A percentile compares a stretch with the other conserved stretches of the same genome.
Evolutionary conservation across 1,284 basidiomycete species (phyloP).

Genomic region (Entoloma clypeatum): DNA sequence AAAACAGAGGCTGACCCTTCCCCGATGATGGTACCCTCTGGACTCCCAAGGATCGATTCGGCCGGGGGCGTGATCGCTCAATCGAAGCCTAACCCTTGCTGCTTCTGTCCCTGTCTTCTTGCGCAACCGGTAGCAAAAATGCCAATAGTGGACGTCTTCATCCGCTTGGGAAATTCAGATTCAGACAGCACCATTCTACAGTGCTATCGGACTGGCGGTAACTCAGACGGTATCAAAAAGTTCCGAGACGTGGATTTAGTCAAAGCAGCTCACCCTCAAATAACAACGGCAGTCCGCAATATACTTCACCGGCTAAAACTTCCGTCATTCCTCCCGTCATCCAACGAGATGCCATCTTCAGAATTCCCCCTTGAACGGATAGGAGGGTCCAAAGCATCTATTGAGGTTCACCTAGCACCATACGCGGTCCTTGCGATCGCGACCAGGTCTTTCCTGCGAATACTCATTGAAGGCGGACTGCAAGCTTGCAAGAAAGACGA

Average conservation of each 20-base stretch:
- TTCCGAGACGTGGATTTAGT: conserved; percentile 16
- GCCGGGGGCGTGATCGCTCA: too few species aligned
- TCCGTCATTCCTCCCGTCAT: conserved; percentile 17
- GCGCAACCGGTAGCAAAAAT: conserved; percentile 4
- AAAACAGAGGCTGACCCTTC: conserved; percentile 10
- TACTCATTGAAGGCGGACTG: conserved; percentile 32
- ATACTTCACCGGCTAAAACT: conserved; percentile 22
- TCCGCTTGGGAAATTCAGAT: not conserved
- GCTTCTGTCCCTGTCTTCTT: too few species aligned
- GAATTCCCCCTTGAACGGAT: conserved; percentile 26
- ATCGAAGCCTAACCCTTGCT: too few species aligned
- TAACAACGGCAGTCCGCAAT: conserved; percentile 24
- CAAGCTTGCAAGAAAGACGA: conserved; percentile 32
- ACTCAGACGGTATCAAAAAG: not conserved
- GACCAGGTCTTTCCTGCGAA: conserved; percentile 33
- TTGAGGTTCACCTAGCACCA: conserved; percentile 40
- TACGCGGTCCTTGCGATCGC: conserved; percentile 42
- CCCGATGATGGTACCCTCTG: too few species aligned
- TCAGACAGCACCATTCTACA: too few species aligned
- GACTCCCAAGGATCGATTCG: too few species aligned
- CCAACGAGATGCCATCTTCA: conserved; percentile 8
- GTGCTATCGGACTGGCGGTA: not conserved
- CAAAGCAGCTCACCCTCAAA: conserved; percentile 24
- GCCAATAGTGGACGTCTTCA: conserved; percentile 14
- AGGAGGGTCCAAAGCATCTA: conserved; percentile 22